Conservation (phyloP, 2,329 filamentous ascomycete genomes). For the Aplosporella prunicola region DNA sequence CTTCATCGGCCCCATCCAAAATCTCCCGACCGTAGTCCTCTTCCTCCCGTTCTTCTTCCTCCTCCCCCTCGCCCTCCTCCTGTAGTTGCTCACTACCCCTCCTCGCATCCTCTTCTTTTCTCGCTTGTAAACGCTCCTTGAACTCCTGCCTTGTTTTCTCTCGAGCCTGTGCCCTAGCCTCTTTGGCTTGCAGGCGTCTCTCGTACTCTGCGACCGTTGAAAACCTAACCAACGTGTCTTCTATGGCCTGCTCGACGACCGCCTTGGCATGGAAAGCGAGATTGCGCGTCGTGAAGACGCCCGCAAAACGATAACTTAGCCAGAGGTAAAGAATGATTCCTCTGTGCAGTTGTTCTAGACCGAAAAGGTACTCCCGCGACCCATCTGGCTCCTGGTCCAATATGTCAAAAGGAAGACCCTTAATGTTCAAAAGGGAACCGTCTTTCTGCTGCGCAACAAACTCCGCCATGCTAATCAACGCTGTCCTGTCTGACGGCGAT, state of each 20-base stretch:
- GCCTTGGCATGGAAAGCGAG: slow-evolving; percentile 72
- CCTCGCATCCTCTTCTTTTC: slow-evolving; percentile 17
- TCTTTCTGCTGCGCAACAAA: slow-evolving; percentile 59
- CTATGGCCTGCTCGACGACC: slow-evolving; percentile 68
- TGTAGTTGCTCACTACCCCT: too few relatives aligned
- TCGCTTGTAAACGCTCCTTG: background rate
- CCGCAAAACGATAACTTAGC: slow-evolving; percentile 81
- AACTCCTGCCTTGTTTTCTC: background rate
- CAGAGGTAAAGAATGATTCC: slow-evolving; percentile 79
- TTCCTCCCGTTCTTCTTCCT: too few relatives aligned
- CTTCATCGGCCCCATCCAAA: too few relatives aligned
- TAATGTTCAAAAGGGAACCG: slow-evolving; percentile 63
- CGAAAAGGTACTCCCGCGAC: slow-evolving; percentile 50
- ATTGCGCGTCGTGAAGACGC: slow-evolving; percentile 64
- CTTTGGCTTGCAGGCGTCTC: slow-evolving; percentile 11
- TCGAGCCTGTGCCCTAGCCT: background rate
- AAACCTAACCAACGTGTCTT: slow-evolving; percentile 49
- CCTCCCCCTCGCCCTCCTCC: too few relatives aligned
- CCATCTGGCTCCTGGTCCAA: slow-evolving; percentile 49
- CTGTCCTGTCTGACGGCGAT: slow-evolving; percentile 37
- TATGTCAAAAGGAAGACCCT: slow-evolving; percentile 59
- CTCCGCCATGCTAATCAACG: slow-evolving; percentile 56
- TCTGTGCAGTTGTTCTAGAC: slow-evolving; percentile 72
- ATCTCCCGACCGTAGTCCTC: too few relatives aligned
- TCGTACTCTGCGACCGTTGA: slow-evolving; percentile 39